Base-by-base conservation (phyloP, 768 basidiomycete species). In the Hericium erinaceus region DNA sequence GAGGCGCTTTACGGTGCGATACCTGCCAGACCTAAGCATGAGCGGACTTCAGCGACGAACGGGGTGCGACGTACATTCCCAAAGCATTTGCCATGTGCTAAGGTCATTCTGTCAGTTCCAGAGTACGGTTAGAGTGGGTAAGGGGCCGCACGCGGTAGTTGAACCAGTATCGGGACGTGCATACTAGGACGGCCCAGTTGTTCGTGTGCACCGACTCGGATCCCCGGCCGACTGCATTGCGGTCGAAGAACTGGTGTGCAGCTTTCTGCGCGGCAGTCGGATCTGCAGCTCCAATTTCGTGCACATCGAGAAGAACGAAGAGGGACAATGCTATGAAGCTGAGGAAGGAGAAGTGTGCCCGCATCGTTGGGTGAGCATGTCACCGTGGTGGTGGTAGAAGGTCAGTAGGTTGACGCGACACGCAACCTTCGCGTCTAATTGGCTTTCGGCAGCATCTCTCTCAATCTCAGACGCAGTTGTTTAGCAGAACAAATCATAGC, bases 11-110 rank as follows among this genome's bases (percentile, higher is more conserved):
- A 99, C 93, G 1, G 95, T 98, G 58, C 97, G 91, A 68, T 98
- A 98, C 92, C 92, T 94, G 61, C 38, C 20, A 15, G 37, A 8
- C 9, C 46, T 20, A 28, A 39, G 11, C 20, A 33, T 24, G 39
- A 24, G 11, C 16, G 15, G 16, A 38, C 5, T 26, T 37, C 7
- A 4, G n/a, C 16, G 11, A n/a, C 11, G 39, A 7, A 10, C 15
- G 16, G 39, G 48, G 3, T n/a, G 65, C 80, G 9, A 33, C 52
- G 65, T 67, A 92, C 95, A 99, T 98, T 67, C 94, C 95, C 22
- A 99, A 79, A 1, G 95, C 90, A 72, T 98, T 99, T 9, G 97
- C 85, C 93, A 98, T 98, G 70, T 98, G 97, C 94, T 98, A 63
- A 18, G 39, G 2, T 18, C 54, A 6, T 20, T 10, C 12, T 58